A percentile compares a stretch with the other conserved stretches of the same genome.
phyloP scores from a whole-genome alignment of 2,329 filamentous ascomycete genomes.

The Fusarium verticillioides region DNA sequence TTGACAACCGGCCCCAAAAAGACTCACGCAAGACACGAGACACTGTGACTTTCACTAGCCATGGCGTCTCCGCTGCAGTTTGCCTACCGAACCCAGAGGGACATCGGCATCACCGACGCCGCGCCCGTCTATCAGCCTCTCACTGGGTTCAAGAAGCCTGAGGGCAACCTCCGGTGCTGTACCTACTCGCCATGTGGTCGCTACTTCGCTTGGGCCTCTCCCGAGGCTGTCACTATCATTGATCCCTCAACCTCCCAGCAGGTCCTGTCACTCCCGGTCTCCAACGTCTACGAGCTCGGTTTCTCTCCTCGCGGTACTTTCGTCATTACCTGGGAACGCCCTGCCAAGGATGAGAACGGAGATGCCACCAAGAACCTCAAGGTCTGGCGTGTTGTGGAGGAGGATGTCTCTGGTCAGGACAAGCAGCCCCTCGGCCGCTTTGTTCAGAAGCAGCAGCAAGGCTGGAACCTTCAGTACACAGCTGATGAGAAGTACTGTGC shows the following conservation, averaged over 20 bases:
- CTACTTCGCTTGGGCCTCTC: slow-evolving; percentile 95
- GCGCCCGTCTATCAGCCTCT: slow-evolving; percentile 88
- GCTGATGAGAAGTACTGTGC: slow-evolving; percentile 93
- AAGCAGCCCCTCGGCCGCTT: slow-evolving; percentile 86
- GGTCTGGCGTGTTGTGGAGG: slow-evolving; percentile 89
- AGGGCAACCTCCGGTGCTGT: slow-evolving; percentile 95
- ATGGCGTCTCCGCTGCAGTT: slow-evolving; percentile 95
- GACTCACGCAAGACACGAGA: slow-evolving; percentile 47
- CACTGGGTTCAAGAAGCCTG: slow-evolving; percentile 84
- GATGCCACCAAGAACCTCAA: slow-evolving; percentile 97
- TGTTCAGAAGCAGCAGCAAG: slow-evolving; percentile 94
- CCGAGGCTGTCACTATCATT: slow-evolving; percentile 85
- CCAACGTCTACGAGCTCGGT: slow-evolving; percentile 91
- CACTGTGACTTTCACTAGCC: slow-evolving; percentile 89
- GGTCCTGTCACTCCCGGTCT: slow-evolving; percentile 78
- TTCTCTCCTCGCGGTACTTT: slow-evolving; percentile 95
- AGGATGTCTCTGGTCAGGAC: slow-evolving; percentile 68
- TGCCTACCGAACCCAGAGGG: slow-evolving; percentile 97
- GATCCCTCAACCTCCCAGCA: slow-evolving; percentile 81
- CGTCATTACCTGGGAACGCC: slow-evolving; percentile 96
- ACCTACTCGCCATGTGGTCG: slow-evolving; percentile 95
- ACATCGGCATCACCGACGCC: slow-evolving; percentile 92
- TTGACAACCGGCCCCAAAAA: slow-evolving; percentile 44
- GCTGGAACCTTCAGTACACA: slow-evolving; percentile 98
- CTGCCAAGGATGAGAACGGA: slow-evolving; percentile 90